These are phyloP conservation scores for Incumbomyces lentus DNA, from an alignment of 2,329 filamentous ascomycete species.

Conservation along the genomic window DNA sequence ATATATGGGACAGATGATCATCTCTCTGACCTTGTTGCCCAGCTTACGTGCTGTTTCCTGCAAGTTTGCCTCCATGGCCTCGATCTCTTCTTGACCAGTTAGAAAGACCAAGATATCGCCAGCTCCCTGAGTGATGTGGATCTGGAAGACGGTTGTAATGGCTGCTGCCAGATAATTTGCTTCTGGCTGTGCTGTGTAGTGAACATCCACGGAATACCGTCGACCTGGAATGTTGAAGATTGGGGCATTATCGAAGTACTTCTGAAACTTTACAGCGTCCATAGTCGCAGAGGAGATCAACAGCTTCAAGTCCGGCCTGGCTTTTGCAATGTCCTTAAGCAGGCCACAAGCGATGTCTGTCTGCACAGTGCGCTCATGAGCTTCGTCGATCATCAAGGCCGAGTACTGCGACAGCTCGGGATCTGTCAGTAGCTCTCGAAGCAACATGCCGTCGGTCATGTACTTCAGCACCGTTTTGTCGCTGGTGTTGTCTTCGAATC, in stretches of 20 bases:
- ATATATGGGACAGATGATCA: slow-evolving; percentile 89
- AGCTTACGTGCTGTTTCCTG: slow-evolving; percentile 79
- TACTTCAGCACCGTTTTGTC: slow-evolving; percentile 91
- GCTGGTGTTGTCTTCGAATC: slow-evolving; percentile 85
- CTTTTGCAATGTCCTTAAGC: slow-evolving; percentile 76
- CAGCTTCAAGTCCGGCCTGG: slow-evolving; percentile 74
- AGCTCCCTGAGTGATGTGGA: slow-evolving; percentile 71
- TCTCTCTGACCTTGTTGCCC: slow-evolving; percentile 70
- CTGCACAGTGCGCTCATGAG: slow-evolving; percentile 83
- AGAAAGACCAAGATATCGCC: slow-evolving; percentile 93
- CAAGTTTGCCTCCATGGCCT: slow-evolving; percentile 72
- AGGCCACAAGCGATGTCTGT: slow-evolving; percentile 85
- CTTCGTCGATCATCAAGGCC: slow-evolving; percentile 92
- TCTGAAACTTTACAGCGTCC: slow-evolving; percentile 82
- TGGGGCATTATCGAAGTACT: slow-evolving; percentile 84
- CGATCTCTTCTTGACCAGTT: slow-evolving; percentile 93
- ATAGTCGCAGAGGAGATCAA: slow-evolving; percentile 91
- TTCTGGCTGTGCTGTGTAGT: slow-evolving; percentile 82
- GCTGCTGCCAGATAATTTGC: slow-evolving; percentile 87
- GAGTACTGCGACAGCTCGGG: slow-evolving; percentile 74
- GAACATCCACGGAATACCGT: slow-evolving; percentile 79
- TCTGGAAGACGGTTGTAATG: slow-evolving; percentile 89
- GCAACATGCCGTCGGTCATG: slow-evolving; percentile 93
- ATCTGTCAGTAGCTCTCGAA: slow-evolving; percentile 82
- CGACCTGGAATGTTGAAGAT: slow-evolving; percentile 92